These are phyloP conservation scores for Barnettozyma populi DNA, from an alignment of 805 yeast species.

Conservation along the genomic window DNA sequence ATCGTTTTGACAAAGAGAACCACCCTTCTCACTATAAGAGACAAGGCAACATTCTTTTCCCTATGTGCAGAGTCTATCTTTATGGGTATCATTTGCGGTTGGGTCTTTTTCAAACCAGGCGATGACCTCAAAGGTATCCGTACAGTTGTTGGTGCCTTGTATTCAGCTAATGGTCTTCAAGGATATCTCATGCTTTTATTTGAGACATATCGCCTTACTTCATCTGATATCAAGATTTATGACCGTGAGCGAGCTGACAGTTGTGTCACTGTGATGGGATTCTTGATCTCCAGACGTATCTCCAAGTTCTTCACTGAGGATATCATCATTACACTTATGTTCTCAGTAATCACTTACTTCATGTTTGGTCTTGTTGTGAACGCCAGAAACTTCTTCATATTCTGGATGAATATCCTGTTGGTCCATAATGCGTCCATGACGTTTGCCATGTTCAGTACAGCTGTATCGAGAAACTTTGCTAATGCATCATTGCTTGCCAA, in stretches of 20 bases:
- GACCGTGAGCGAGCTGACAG: slow-evolving; percentile 72
- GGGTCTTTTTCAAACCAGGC: slow-evolving; percentile 69
- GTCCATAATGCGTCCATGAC: slow-evolving; percentile 53
- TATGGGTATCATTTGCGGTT: slow-evolving; percentile 45
- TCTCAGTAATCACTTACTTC: slow-evolving; percentile 60
- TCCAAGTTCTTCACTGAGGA: slow-evolving; percentile 70
- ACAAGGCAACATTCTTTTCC: slow-evolving; percentile 35
- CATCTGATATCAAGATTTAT: slow-evolving; percentile 49
- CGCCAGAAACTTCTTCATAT: slow-evolving; percentile 48
- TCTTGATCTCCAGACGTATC: slow-evolving; percentile 59
- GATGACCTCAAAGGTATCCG: slow-evolving; percentile 57
- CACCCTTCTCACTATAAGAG: slow-evolving; percentile 37
- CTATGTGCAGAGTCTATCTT: slow-evolving; percentile 15
- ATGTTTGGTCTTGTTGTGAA: slow-evolving; percentile 66
- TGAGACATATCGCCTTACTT: slow-evolving; percentile 54
- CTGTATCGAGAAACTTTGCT: slow-evolving; percentile 23
- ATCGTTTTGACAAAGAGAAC: slow-evolving; percentile 36
- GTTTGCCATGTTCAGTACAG: slow-evolving; percentile 39
- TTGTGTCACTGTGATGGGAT: slow-evolving; percentile 62
- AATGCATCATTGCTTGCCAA: slow-evolving; percentile 21
- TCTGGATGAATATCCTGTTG: slow-evolving; percentile 53
- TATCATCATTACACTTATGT: slow-evolving; percentile 53
- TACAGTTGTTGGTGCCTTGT: slow-evolving; percentile 47
- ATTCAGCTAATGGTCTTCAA: slow-evolving; percentile 48
- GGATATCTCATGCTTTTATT: slow-evolving; percentile 51